Percentiles rank a stretch among this genome's conserved stretches.
Evolutionary conservation across 2,329 filamentous ascomycete genomes (phyloP).

Genomic region (Endoconidiophora polonica): DNA sequence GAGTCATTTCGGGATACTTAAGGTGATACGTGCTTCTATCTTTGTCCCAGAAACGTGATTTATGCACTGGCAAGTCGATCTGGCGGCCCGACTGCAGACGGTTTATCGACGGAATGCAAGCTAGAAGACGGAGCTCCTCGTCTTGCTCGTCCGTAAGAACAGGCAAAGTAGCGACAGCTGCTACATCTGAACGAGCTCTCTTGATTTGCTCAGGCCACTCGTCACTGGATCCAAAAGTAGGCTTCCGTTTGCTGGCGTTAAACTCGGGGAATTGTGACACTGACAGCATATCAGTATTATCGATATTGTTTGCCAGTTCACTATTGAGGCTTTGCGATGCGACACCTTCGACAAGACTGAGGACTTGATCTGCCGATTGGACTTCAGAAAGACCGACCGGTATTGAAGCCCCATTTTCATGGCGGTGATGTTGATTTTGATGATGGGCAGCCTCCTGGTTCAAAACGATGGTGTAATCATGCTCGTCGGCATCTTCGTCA

Average conservation of each 20-base stretch:
- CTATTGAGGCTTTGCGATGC: constrained; percentile 36
- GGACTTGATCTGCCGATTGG: constrained; percentile 32
- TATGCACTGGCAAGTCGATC: constrained; percentile 39
- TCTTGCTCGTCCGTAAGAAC: constrained; percentile 22
- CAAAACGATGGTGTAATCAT: constrained; percentile 17
- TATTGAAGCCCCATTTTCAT: neutral
- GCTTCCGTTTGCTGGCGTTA: constrained; percentile 39
- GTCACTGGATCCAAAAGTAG: constrained; percentile 32
- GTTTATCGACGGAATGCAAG: constrained; percentile 31
- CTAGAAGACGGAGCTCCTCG: constrained; percentile 31
- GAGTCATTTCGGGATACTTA: constrained; percentile 46
- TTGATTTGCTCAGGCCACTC: constrained; percentile 36
- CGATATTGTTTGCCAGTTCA: constrained; percentile 1
- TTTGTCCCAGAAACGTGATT: constrained; percentile 40
- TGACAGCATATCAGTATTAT: neutral
- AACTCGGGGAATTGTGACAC: constrained; percentile 19
- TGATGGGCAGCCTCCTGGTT: constrained; percentile 13
- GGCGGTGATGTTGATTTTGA: constrained; percentile 10
- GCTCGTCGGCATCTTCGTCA: constrained; percentile 15
- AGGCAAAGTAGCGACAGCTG: constrained; percentile 16
- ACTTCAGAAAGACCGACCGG: constrained; percentile 7
- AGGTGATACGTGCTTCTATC: constrained; percentile 42
- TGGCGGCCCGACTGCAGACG: constrained; percentile 36
- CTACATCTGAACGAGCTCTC: constrained; percentile 32
- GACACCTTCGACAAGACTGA: constrained; percentile 34